phyloP scores from a whole-genome alignment of 108 stramenopile species.

The Hondaea fermentalgiana region DNA sequence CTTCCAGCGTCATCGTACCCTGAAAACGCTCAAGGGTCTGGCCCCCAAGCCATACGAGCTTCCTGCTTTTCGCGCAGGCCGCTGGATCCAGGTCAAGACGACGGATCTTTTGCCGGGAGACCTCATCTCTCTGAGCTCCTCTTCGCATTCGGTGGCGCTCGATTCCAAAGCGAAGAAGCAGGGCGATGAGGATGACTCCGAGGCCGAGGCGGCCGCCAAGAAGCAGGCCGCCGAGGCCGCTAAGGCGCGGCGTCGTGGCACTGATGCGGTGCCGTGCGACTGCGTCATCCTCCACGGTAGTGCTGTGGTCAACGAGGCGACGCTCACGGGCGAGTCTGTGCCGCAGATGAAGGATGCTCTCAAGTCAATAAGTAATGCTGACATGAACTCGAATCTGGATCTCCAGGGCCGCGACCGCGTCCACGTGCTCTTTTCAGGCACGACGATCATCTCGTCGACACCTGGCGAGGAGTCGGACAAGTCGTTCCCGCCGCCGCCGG shows the following conservation, averaged over 20 bases:
- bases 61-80: not conserved
- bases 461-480: conserved; percentile 21
- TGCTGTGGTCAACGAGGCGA: conserved; percentile 94
- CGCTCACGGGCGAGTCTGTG: conserved; percentile 89
- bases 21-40: conserved; percentile 10
- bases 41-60: not conserved
- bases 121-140: conserved; percentile 32
- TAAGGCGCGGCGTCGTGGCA: conserved; percentile 47
- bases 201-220: not conserved
- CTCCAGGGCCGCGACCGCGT: conserved; percentile 11
- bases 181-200: not conserved
- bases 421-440: conserved; percentile 43
- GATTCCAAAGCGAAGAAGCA: not conserved
- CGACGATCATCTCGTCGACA: not conserved
- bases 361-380: conserved; percentile 24
- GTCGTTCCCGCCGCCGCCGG: conserved; percentile 47
- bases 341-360: conserved; percentile 78
- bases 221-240: not conserved
- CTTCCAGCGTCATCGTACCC: conserved; percentile 1
- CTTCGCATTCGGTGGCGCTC: not conserved
- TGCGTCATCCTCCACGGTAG: conserved; percentile 73
- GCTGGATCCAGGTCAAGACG: not conserved
- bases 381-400: conserved; percentile 32
- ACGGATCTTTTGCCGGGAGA: conserved; percentile 81
- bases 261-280: conserved; percentile 65